phyloP scores from a whole-genome alignment of 108 stramenopile species.

The Bacterosira constricta region DNA sequence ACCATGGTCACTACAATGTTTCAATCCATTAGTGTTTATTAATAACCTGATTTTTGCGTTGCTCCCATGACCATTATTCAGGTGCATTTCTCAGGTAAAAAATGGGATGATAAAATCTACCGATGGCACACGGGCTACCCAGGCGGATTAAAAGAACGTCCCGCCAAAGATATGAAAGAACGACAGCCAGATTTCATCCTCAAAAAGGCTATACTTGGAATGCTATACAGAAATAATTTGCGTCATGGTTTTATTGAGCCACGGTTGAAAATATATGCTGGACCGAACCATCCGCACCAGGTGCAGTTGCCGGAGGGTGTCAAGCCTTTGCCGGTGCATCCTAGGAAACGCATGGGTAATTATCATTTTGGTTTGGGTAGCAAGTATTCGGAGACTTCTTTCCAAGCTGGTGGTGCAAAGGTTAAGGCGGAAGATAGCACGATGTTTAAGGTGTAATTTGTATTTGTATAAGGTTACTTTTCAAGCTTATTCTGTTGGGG shows the following conservation, averaged over 20 bases:
- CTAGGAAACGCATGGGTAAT: constrained; percentile 56
- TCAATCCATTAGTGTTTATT: too few relatives aligned
- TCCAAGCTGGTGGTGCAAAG: constrained; percentile 38
- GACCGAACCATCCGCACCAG: constrained; percentile 77
- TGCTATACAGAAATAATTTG: constrained; percentile 84
- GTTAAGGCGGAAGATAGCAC: not conserved
- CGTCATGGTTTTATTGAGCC: constrained; percentile 81
- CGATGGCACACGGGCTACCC: constrained; percentile 96
- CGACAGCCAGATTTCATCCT: constrained; percentile 83
- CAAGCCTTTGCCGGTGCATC: constrained; percentile 31
- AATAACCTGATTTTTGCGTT: not conserved
- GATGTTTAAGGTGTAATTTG: too few relatives aligned
- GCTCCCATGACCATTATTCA: constrained; percentile 4
- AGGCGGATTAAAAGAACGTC: constrained; percentile 90
- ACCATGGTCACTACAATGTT: too few relatives aligned
- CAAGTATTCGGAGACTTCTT: constrained; percentile 49
- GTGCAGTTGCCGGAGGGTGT: constrained; percentile 70
- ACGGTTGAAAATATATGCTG: constrained; percentile 83
- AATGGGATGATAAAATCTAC: constrained; percentile 92
- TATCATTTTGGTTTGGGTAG: constrained; percentile 74
- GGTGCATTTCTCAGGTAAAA: constrained; percentile 91
- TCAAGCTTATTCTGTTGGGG: not conserved
- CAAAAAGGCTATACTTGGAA: constrained; percentile 85
- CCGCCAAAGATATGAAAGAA: constrained; percentile 82
- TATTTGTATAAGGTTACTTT: not conserved